phyloP scores from a whole-genome alignment of 495 filamentous ascomycete species.

The Ramalina intermedia region DNA sequence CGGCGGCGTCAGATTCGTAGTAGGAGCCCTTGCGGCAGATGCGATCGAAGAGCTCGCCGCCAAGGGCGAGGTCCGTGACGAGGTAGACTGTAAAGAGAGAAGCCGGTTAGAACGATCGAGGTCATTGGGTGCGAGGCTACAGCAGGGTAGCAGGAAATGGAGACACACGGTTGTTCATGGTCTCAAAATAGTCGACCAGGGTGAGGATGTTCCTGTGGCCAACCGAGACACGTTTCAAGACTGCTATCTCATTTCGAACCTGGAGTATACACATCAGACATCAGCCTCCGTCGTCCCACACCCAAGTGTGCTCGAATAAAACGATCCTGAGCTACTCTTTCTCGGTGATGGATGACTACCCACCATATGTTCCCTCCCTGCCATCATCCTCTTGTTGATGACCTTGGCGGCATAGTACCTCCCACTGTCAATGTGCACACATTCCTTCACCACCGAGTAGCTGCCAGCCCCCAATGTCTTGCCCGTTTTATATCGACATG shows the following conservation, averaged over 20 bases:
- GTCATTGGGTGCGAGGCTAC: background rate
- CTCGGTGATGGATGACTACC: constrained; percentile 1
- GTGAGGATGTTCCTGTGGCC: constrained; percentile 97
- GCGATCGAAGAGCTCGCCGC: constrained; percentile 93
- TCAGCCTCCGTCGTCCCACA: background rate
- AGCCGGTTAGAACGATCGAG: background rate
- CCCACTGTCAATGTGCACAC: constrained; percentile 95
- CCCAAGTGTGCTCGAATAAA: background rate
- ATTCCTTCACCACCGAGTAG: constrained; percentile 99
- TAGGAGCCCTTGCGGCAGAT: constrained; percentile 97
- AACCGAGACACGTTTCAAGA: constrained; percentile 92
- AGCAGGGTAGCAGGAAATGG: background rate
- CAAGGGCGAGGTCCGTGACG: constrained; percentile 90
- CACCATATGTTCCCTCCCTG: constrained; percentile 96
- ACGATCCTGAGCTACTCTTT: background rate
- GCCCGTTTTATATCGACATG: constrained; percentile 91
- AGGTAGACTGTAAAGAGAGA: constrained; percentile 56
- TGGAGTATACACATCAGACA: constrained; percentile 20
- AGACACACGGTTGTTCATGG: constrained; percentile 80
- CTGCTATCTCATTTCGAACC: constrained; percentile 97
- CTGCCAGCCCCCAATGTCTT: constrained; percentile 93
- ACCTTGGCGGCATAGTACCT: constrained; percentile 98
- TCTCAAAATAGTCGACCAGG: constrained; percentile 97
- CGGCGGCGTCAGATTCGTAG: constrained; percentile 91
- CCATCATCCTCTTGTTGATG: constrained; percentile 97